Percentiles rank a stretch among this genome's conserved stretches.
These are phyloP conservation scores for Pseudofabraea citricarpa DNA, from an alignment of 2,329 filamentous ascomycete species.

Conservation along the genomic window DNA sequence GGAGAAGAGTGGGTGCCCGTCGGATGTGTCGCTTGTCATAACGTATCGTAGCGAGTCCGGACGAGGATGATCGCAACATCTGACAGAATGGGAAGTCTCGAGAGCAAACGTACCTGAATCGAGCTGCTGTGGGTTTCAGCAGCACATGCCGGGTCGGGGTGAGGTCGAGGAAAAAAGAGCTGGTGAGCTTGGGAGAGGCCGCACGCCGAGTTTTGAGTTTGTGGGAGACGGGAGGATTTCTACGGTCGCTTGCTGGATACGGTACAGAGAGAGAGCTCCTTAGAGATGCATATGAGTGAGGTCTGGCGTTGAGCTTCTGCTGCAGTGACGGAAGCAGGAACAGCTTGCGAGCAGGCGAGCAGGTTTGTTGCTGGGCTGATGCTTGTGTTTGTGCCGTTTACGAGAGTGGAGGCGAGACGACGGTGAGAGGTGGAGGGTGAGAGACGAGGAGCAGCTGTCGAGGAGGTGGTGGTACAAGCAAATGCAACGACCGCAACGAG, in stretches of 20 bases:
- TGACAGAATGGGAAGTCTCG: slow-evolving; percentile 1
- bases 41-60: neutral
- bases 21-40: neutral
- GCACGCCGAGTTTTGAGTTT: slow-evolving; percentile 3
- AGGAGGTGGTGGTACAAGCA: no score
- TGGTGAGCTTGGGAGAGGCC: neutral
- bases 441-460: no score
- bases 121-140: slow-evolving; percentile 8
- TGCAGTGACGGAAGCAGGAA: slow-evolving; percentile 17
- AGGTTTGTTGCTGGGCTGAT: neutral
- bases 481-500: no score
- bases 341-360: slow-evolving; percentile 6
- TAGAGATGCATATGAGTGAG: slow-evolving; percentile 10
- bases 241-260: slow-evolving; percentile 5
- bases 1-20: slow-evolving; percentile 5
- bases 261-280: slow-evolving; percentile 8
- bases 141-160: slow-evolving; percentile 9
- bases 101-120: slow-evolving; percentile 9
- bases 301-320: slow-evolving; percentile 5
- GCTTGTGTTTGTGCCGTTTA: no score
- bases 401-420: no score
- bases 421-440: no score
- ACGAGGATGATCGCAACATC: neutral
- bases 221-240: slow-evolving; percentile 1
- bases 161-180: slow-evolving; percentile 4